Evolutionary conservation across 2,329 filamentous ascomycete species (phyloP), one percentile per base, ranked within the genome.

Genomic region (Zalaria sp.): DNA sequence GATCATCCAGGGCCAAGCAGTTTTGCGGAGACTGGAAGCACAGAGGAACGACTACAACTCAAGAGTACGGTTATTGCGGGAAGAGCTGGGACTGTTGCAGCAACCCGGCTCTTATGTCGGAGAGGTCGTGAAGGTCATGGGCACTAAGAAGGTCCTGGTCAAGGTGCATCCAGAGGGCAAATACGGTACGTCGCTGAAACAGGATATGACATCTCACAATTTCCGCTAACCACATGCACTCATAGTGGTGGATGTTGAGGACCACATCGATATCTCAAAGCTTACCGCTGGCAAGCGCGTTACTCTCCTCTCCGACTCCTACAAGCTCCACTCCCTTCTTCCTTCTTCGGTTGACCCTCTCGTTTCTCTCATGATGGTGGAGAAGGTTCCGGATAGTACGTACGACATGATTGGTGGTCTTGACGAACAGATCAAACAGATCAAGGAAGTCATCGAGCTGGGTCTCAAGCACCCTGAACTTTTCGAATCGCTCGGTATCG

Each of bases 371-470:
- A 98, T 98, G 91, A 98, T 98, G 91, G 91, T 98, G 40, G 91
- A 98, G 63, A 98, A 98, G 73, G 91, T 98, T 10, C 91, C 91
- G 10, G 91, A 98, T 72, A 95, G 87, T 69, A 98, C 91, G 60
- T 98, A 98, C 72, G 91, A 98, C 68, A 98, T 98, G 91, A 98
- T 98, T 62, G 91, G 91, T 67, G 91, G 91, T 52, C 71, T 98
- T 47, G 91, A 98, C 61, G 89, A 98, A 63, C 91, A 98, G 62
- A 96, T 98, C 71, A 96, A 98, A 70, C 91, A 98, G 63, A 98
- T 98, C 73, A 98, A 98, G 69, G 91, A 98, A 67, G 91, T 98
- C 55, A 96, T 98, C 62, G 91, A 98, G 70, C 81, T 98, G 36
- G 91, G 91, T 51, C 77, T 98, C 48, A 95, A 96, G 71, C 91